phyloP scores from a whole-genome alignment of 805 yeast species.

The Tetrapisispora taiwanensis region DNA sequence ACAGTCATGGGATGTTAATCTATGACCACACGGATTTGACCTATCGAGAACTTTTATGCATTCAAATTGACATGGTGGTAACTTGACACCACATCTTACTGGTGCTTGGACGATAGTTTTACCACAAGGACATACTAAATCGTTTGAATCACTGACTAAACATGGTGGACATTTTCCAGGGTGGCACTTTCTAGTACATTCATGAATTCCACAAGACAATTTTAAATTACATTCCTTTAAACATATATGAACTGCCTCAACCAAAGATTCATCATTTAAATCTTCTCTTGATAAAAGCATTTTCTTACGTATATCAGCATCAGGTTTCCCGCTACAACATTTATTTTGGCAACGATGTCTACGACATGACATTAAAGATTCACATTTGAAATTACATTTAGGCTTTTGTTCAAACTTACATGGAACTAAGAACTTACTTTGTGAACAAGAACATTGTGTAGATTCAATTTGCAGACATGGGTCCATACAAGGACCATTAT shows the following conservation, averaged over 20 bases:
- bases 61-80: constrained; percentile 56
- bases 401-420: constrained; percentile 54
- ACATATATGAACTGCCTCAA: constrained; percentile 71
- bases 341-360: constrained; percentile 60
- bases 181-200: constrained; percentile 65
- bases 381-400: constrained; percentile 60
- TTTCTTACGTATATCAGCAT: constrained; percentile 43
- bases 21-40: constrained; percentile 56
- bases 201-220: constrained; percentile 57
- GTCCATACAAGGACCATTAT: constrained; percentile 61
- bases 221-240: constrained; percentile 51
- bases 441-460: constrained; percentile 53
- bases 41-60: constrained; percentile 41
- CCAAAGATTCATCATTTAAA: constrained; percentile 42
- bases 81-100: constrained; percentile 66
- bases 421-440: constrained; percentile 47
- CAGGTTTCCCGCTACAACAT: constrained; percentile 63
- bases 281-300: constrained; percentile 29
- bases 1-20: constrained; percentile 59
- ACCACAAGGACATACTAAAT: constrained; percentile 73
- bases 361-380: constrained; percentile 65
- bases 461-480: constrained; percentile 50
- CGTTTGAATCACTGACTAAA: constrained; percentile 69
- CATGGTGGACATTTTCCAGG: constrained; percentile 75
- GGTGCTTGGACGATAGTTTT: constrained; percentile 71